Percentiles rank a stretch among this genome's conserved stretches.
Evolutionary conservation across 495 filamentous ascomycete species (phyloP).

Genomic region (Acidiella bohemica): DNA sequence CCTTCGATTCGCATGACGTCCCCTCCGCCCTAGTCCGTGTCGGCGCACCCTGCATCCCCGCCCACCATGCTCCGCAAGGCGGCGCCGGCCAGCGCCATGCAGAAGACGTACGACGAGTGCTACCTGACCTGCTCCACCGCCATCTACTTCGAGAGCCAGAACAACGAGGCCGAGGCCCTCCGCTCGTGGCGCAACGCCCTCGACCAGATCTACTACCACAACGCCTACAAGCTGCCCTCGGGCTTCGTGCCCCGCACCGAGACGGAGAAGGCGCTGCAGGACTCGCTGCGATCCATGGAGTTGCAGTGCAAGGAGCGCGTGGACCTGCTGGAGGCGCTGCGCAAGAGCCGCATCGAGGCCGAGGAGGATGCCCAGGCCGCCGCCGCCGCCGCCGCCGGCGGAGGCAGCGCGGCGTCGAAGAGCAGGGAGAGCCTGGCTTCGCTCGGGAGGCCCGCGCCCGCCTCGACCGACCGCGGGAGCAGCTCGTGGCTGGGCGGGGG

Average conservation of each 20-base stretch:
- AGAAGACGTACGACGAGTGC: conserved; percentile 96
- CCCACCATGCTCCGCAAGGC: conserved; percentile 38
- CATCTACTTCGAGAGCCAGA: conserved; percentile 90
- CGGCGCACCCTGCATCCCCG: too few relatives aligned
- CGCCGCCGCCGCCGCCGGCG: too few relatives aligned
- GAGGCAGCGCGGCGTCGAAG: conserved; percentile 14
- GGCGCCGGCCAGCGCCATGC: conserved; percentile 59
- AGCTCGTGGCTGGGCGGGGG: conserved; percentile 42
- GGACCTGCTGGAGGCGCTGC: conserved; percentile 71
- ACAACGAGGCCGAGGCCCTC: conserved; percentile 84
- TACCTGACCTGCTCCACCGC: conserved; percentile 89
- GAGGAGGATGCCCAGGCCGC: conserved; percentile 28
- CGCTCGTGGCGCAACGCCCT: conserved; percentile 84
- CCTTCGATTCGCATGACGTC: too few relatives aligned
- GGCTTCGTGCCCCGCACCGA: conserved; percentile 63
- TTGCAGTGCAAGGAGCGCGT: conserved; percentile 89
- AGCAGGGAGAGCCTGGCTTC: conserved; percentile 11
- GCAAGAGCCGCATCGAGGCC: conserved; percentile 56
- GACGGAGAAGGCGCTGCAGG: conserved; percentile 70
- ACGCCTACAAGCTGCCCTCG: conserved; percentile 56
- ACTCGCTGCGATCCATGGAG: conserved; percentile 70
- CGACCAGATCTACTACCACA: conserved; percentile 80
- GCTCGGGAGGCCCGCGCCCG: neutral
- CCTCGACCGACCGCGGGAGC: neutral
- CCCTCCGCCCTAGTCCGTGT: too few relatives aligned